phyloP scores from a whole-genome alignment of 1,284 basidiomycete species.

The Tetrapyrgos nigripes region DNA sequence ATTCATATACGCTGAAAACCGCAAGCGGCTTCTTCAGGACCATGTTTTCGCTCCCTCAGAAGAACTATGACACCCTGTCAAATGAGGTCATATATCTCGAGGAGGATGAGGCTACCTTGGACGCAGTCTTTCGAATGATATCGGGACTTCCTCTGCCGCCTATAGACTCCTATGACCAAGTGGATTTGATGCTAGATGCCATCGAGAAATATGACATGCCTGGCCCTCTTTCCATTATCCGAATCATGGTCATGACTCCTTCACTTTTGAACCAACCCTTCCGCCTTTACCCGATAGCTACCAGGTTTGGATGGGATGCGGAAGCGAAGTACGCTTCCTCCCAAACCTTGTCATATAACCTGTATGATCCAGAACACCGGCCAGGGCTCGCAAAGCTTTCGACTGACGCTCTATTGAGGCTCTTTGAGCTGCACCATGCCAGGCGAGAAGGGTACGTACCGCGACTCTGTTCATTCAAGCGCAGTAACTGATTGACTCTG shows the following conservation, averaged over 20 bases:
- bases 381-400: conserved; percentile 52
- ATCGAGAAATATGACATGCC: conserved; percentile 75
- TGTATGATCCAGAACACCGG: conserved; percentile 53
- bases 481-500: neutral
- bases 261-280: conserved; percentile 57
- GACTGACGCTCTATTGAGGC: conserved; percentile 54
- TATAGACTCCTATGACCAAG: conserved; percentile 54
- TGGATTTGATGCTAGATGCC: conserved; percentile 62
- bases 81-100: conserved; percentile 54
- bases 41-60: conserved; percentile 64
- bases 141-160: conserved; percentile 59
- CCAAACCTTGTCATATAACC: conserved; percentile 52
- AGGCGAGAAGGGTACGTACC: conserved; percentile 49
- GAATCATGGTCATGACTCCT: conserved; percentile 56
- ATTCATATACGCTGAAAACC: conserved; percentile 63
- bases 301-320: conserved; percentile 61
- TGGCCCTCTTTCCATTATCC: conserved; percentile 62
- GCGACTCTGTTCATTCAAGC: neutral
- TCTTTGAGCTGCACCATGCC: conserved; percentile 57
- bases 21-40: conserved; percentile 67
- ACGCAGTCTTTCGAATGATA: conserved; percentile 62
- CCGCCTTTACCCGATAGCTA: conserved; percentile 60
- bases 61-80: conserved; percentile 18
- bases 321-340: conserved; percentile 59
- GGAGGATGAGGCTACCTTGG: conserved; percentile 59